Base-by-base conservation (phyloP, 805 yeast genomes). In the Ogataea kodamae region DNA sequence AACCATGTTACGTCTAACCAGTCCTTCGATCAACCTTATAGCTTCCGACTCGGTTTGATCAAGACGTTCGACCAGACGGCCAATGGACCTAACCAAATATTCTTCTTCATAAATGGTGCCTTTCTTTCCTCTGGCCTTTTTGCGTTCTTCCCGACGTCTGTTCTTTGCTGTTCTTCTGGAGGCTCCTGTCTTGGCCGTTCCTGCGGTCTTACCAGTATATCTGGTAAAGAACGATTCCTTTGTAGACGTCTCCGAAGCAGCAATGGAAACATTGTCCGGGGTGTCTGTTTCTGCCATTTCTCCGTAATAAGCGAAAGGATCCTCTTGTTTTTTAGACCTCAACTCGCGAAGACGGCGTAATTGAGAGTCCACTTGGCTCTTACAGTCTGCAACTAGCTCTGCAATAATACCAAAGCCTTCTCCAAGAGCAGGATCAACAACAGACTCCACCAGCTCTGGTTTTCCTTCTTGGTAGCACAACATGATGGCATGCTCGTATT, bases 61-160 rank as follows among this genome's bases (percentile, higher is more conserved):
- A 38, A 92, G 61, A 48, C 98, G 75, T 35, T 87, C 97, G 20
- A 87, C 61, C 55, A 92, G 70, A 55, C 99, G 77, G 4, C 95
- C 92, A 39, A 86, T 78, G 3, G 97, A 89, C 48, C 76, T 77
- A 29, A 92, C 80, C 37, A 92, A 72, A 58, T 92, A 92, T 57
- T 92, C 97, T 57, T 92, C 98, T 59, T 92, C 99, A 53, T 92
- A 92, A 13, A 92, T 83, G 5, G 97, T 90, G 28, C 97, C 97
- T 65, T 92, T 92, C 67, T 94, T 87, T 40, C 99, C 99, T 50
- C 95, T 77, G 2, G 98, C 99, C 40, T 78, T 74, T 65, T 92
- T 92, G 51, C 98, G 76, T 55, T 90, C 98, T 61, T 90, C 97
- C 46, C 98, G 76, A 57, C 96, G 84, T 46, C 80, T 76, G 60